phyloP scores from a whole-genome alignment of 148 eudicot genomes.

The Nepenthes mirabilis region DNA sequence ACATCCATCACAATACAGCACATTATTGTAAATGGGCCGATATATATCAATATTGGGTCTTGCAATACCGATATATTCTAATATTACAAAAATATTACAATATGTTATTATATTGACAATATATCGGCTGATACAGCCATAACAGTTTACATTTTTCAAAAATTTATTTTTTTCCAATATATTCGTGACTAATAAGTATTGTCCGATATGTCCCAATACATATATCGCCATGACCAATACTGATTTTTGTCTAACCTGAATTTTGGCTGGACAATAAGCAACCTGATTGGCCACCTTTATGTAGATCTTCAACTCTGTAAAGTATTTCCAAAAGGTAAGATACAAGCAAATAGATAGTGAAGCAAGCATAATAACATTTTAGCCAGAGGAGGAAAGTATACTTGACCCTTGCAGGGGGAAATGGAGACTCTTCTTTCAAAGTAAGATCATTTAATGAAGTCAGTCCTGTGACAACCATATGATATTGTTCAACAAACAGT shows the following conservation, averaged over 20 bases:
- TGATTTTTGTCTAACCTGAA: constrained; percentile 18
- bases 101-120: too few relatives aligned
- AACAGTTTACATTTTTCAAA: too few relatives aligned
- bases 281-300: constrained; percentile 37
- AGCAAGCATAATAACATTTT: background rate
- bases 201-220: too few relatives aligned
- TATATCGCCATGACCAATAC: background rate
- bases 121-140: too few relatives aligned
- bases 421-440: constrained; percentile 40
- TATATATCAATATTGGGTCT: too few relatives aligned
- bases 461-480: constrained; percentile 19
- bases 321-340: constrained; percentile 5
- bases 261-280: constrained; percentile 29
- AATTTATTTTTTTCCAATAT: too few relatives aligned
- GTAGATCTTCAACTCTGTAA: constrained; percentile 37
- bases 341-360: background rate
- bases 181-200: too few relatives aligned
- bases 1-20: background rate
- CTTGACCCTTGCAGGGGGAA: constrained; percentile 54
- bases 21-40: too few relatives aligned
- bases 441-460: constrained; percentile 31
- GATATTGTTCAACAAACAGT: background rate
- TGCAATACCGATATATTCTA: too few relatives aligned
- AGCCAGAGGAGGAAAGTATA: constrained; percentile 6
- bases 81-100: too few relatives aligned